Evolutionary conservation across 306 rosid genomes (phyloP), one percentile per base, ranked within the genome.

Genomic region (Rosa multiflora): DNA sequence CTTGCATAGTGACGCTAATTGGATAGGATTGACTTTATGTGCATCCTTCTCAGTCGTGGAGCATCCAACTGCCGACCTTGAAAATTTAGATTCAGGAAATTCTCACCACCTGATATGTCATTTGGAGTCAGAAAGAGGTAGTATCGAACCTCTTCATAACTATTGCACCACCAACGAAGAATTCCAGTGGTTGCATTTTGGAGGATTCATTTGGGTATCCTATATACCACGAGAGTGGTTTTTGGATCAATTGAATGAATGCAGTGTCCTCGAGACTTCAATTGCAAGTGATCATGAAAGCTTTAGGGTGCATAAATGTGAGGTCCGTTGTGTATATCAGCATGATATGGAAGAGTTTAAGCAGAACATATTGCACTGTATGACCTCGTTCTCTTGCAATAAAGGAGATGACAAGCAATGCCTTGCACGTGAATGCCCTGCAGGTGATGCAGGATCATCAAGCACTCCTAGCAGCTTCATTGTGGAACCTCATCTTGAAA

Each of bases 1-100:
- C 15, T 51, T 11, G 43, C 43, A 40, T 40, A 40, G 43, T 40
- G 42, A 40, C 48, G 32, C 37, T 32, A n/a, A 63, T 11, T 83
- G 81, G 86, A n/a, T 75, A 15, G 86, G 86, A 43, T 64, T 83
- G 44, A 70, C 47, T 23, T 49, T 83, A 3, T 79, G 48, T 48
- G 67, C 83, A 35, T 11, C 43, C 43, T 75, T 83, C 59, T 47
- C 75, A 26, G 61, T 70, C 70, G 35, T 39, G 4, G 63, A 75
- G 52, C 78, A 59, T 48, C 73, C 70, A 10, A 75, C 69, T 18
- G 37, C 68, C 10, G 20, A 63, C 48, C 53, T 71, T 40, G 44
- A 72, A 14, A 62, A 62, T 18, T 23, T 76, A 26, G 3, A 6
- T 37, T 55, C 52, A 13, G 51, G 5, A 37, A 49, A n/a, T 39